A percentile compares a stretch with the other conserved stretches of the same genome.
phyloP scores from a whole-genome alignment of 75 land plant species.

The Selaginella tamariscina region DNA sequence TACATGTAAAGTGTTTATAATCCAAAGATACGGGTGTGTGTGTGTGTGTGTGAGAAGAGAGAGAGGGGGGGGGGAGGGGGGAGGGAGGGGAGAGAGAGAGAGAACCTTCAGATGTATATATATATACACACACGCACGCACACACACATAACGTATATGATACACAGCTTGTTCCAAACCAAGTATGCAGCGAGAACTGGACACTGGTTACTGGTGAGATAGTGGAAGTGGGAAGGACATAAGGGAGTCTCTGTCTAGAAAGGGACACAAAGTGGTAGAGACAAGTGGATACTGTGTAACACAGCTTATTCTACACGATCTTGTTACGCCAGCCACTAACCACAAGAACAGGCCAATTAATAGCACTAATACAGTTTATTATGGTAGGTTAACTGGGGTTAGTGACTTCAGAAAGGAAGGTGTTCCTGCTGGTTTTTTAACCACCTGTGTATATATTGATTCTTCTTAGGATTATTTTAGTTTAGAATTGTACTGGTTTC shows the following conservation, averaged over 20 bases:
- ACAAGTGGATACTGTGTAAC: conserved; percentile 32
- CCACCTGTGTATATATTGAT: neutral
- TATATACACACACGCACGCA: too few species aligned
- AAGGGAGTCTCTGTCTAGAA: conserved; percentile 36
- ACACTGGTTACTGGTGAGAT: conserved; percentile 55
- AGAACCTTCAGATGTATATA: too few species aligned
- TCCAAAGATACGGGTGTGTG: too few species aligned
- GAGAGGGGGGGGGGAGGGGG: too few species aligned
- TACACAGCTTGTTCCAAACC: conserved; percentile 69
- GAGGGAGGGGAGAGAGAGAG: too few species aligned
- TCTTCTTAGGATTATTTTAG: neutral
- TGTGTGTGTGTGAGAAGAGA: too few species aligned
- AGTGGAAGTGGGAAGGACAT: conserved; percentile 35
- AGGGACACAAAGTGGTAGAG: conserved; percentile 45
- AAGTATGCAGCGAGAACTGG: conserved; percentile 62
- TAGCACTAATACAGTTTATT: conserved; percentile 18
- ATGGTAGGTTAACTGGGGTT: conserved; percentile 66
- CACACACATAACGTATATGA: too few species aligned
- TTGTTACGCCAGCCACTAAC: conserved; percentile 16
- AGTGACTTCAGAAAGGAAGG: conserved; percentile 82
- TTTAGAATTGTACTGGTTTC: neutral
- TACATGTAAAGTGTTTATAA: too few species aligned
- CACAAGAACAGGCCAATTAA: neutral
- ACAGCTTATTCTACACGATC: conserved; percentile 65
- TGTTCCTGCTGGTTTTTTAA: conserved; percentile 41